Percentiles rank a stretch among this genome's conserved stretches.
Conservation (phyloP, 2,329 filamentous ascomycete species). For the Sclerotinia trifoliorum region DNA sequence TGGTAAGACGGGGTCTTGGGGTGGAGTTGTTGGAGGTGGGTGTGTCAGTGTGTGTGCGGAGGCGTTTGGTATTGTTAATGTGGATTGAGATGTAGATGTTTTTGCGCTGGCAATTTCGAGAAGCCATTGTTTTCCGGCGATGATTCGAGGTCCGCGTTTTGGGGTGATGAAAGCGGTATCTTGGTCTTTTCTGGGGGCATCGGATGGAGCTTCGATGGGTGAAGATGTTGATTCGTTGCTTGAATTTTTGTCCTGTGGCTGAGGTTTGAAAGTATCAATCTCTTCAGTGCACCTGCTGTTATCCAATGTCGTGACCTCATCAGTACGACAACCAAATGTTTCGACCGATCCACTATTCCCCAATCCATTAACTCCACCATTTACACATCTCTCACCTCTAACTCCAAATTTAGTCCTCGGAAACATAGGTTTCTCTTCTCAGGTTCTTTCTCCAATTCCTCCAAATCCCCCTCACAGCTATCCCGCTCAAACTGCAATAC, state of each 20-base stretch:
- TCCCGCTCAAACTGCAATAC: slow-evolving; percentile 29
- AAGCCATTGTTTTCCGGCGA: slow-evolving; percentile 7
- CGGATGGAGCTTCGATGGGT: background rate
- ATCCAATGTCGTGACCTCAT: background rate
- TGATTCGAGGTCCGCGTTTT: background rate
- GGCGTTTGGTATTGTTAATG: background rate
- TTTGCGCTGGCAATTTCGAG: background rate
- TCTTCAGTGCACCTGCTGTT: background rate
- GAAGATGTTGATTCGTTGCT: background rate
- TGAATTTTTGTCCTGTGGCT: too few species aligned
- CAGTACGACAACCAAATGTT: background rate
- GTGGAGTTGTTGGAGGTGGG: background rate
- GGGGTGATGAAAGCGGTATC: background rate
- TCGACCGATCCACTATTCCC: background rate
- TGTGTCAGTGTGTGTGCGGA: background rate
- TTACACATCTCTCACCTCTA: background rate
- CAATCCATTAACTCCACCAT: slow-evolving; percentile 19
- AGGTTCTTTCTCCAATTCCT: slow-evolving; percentile 27
- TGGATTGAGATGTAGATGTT: background rate
- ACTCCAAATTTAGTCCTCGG: background rate
- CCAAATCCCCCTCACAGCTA: slow-evolving; percentile 32
- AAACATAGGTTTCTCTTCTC: slow-evolving; percentile 11
- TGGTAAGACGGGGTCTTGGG: background rate
- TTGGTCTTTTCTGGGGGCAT: background rate
- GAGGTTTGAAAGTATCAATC: background rate